A percentile compares a stretch with the other conserved stretches of the same genome.
Conservation (phyloP, 495 filamentous ascomycete genomes). For the Aspergillus bridgeri region DNA sequence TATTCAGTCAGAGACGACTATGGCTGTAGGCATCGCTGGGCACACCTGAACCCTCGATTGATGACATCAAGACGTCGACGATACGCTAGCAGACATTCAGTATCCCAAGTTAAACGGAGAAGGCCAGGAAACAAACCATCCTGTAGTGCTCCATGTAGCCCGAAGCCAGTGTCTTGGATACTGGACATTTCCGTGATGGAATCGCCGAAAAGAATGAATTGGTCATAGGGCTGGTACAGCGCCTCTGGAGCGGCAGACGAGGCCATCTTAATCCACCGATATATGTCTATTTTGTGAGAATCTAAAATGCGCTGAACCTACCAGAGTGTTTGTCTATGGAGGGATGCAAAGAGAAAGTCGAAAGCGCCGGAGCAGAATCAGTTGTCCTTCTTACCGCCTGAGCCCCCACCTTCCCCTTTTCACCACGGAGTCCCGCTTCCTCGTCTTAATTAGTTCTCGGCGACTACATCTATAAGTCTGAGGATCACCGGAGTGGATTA, state of each 20-base stretch:
- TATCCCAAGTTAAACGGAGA: not conserved
- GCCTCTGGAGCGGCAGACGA: slow-evolving; percentile 10
- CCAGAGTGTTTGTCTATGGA: too few species aligned
- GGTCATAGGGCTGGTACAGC: slow-evolving; percentile 49
- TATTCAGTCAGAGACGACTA: too few species aligned
- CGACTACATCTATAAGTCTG: too few species aligned
- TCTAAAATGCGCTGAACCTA: not conserved
- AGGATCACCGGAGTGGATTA: not conserved
- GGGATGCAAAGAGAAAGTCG: not conserved
- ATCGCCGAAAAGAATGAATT: slow-evolving; percentile 80
- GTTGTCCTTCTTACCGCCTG: too few species aligned
- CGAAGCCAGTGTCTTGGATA: slow-evolving; percentile 59
- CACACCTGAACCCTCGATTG: slow-evolving; percentile 62
- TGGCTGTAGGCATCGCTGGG: not conserved
- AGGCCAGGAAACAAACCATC: slow-evolving; percentile 43
- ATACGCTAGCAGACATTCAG: slow-evolving; percentile 46
- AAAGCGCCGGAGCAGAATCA: not conserved
- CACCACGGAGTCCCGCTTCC: too few species aligned
- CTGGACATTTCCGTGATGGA: slow-evolving; percentile 67
- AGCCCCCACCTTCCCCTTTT: too few species aligned
- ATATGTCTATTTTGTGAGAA: not conserved
- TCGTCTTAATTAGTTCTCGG: too few species aligned
- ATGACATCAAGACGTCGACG: slow-evolving; percentile 63
- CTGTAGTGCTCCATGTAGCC: slow-evolving; percentile 67
- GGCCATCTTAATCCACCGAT: not conserved